A percentile compares a stretch with the other conserved stretches of the same genome.
Evolutionary conservation across 2,329 filamentous ascomycete genomes (phyloP).

Genomic region (Paracamarosporium sp.): DNA sequence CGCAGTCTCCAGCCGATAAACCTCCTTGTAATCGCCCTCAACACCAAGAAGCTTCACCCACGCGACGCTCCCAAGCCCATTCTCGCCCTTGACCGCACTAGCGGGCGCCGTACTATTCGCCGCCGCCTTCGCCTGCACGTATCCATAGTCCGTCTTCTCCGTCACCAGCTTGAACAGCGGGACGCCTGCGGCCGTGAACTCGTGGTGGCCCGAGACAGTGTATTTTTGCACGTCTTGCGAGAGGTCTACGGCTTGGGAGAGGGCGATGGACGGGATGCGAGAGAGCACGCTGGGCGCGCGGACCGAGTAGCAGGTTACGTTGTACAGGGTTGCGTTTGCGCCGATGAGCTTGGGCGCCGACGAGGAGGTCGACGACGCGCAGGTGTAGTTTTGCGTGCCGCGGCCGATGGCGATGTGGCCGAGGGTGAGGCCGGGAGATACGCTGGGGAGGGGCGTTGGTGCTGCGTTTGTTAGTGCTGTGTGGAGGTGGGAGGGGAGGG

Average conservation of each 20-base stretch:
- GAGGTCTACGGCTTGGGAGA: too few species aligned
- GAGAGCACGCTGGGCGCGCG: constrained; percentile 71
- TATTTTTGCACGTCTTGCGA: constrained; percentile 62
- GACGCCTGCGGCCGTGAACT: constrained; percentile 73
- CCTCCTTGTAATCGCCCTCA: constrained; percentile 65
- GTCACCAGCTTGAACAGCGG: constrained; percentile 83
- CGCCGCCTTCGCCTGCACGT: constrained; percentile 69
- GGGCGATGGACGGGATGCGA: constrained; percentile 69
- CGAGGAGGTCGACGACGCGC: constrained; percentile 64
- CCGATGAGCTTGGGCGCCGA: constrained; percentile 71
- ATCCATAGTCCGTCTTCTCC: constrained; percentile 58
- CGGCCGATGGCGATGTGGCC: constrained; percentile 85
- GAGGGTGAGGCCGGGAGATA: constrained; percentile 66
- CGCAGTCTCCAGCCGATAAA: constrained; percentile 85
- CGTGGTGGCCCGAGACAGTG: constrained; percentile 77
- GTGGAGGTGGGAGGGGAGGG: neutral
- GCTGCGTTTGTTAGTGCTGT: constrained; percentile 47
- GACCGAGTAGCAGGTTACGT: constrained; percentile 80
- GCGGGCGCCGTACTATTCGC: constrained; percentile 68
- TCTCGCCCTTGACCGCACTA: constrained; percentile 64
- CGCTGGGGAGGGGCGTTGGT: constrained; percentile 66
- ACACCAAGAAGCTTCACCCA: constrained; percentile 76
- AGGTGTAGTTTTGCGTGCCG: constrained; percentile 95
- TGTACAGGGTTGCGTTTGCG: constrained; percentile 85
- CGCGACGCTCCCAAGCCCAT: constrained; percentile 68